A percentile compares a stretch with the other conserved stretches of the same genome.
Conservation (phyloP, 2,329 filamentous ascomycete species). For the Aspergillus costaricaensis region DNA sequence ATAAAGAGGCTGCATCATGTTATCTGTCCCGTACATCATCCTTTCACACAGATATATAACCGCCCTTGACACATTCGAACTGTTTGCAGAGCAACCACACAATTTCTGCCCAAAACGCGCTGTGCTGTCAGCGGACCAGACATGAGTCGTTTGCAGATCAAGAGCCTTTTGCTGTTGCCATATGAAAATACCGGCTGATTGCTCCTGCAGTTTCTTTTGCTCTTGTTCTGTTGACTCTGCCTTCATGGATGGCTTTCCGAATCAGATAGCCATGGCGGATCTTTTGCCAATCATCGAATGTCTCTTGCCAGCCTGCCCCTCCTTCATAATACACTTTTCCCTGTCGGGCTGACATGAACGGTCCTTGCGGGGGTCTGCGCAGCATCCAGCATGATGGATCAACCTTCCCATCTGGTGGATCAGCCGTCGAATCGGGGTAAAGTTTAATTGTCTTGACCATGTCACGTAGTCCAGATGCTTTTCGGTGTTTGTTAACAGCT, state of each 20-base stretch:
- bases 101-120: neutral
- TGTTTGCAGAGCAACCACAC: neutral
- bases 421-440: constrained; percentile 40
- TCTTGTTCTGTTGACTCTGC: constrained; percentile 37
- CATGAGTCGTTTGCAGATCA: neutral
- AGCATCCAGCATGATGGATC: constrained; percentile 46
- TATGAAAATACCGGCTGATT: constrained; percentile 24
- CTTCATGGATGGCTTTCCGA: constrained; percentile 40
- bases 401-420: constrained; percentile 41
- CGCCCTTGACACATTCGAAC: neutral
- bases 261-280: constrained; percentile 39
- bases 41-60: neutral
- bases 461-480: constrained; percentile 31
- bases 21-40: constrained; percentile 10
- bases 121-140: neutral
- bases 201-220: constrained; percentile 31
- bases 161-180: constrained; percentile 15
- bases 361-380: constrained; percentile 43
- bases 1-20: neutral
- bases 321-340: constrained; percentile 43
- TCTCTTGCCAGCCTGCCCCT: constrained; percentile 44
- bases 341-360: constrained; percentile 38
- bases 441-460: constrained; percentile 34
- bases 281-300: constrained; percentile 42
- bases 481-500: constrained; percentile 39